Conservation (phyloP, 768 basidiomycete species). For the Termitomyces sp. region DNA sequence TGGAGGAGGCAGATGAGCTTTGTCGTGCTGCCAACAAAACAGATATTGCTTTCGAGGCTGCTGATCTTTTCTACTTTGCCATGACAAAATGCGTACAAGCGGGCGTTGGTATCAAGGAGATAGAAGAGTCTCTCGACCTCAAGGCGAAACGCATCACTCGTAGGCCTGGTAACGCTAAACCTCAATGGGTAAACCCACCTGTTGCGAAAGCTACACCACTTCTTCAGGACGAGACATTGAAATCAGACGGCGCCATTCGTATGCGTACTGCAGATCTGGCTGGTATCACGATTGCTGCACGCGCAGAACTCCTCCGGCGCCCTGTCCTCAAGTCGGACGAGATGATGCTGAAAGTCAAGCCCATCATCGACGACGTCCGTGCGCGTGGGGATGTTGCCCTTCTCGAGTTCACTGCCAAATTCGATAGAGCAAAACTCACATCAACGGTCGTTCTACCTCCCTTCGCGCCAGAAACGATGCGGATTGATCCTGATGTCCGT, state of each 20-base stretch:
- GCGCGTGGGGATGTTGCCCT: constrained; percentile 81
- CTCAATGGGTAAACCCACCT: constrained; percentile 52
- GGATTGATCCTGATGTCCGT: constrained; percentile 57
- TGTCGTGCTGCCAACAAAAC: constrained; percentile 73
- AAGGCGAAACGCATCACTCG: constrained; percentile 87
- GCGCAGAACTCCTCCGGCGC: constrained; percentile 70
- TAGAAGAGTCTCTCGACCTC: constrained; percentile 76
- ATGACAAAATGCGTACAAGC: constrained; percentile 78
- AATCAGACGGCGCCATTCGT: constrained; percentile 48
- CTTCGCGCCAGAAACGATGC: constrained; percentile 60
- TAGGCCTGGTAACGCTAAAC: constrained; percentile 88
- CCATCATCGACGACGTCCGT: constrained; percentile 89
- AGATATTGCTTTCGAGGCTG: constrained; percentile 91
- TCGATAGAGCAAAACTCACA: constrained; percentile 75
- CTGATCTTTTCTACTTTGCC: constrained; percentile 91
- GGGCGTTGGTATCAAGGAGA: constrained; percentile 78
- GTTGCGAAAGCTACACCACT: constrained; percentile 8
- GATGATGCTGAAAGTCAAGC: constrained; percentile 91
- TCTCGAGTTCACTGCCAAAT: constrained; percentile 85
- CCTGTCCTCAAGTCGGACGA: constrained; percentile 85
- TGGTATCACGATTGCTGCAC: constrained; percentile 40
- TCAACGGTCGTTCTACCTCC: constrained; percentile 76
- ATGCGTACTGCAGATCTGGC: constrained; percentile 74
- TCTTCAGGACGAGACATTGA: background rate
- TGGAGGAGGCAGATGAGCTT: constrained; percentile 98